These are phyloP conservation scores for Tricholoma matsutake DNA, from an alignment of 768 basidiomycete genomes.

Conservation along the genomic window DNA sequence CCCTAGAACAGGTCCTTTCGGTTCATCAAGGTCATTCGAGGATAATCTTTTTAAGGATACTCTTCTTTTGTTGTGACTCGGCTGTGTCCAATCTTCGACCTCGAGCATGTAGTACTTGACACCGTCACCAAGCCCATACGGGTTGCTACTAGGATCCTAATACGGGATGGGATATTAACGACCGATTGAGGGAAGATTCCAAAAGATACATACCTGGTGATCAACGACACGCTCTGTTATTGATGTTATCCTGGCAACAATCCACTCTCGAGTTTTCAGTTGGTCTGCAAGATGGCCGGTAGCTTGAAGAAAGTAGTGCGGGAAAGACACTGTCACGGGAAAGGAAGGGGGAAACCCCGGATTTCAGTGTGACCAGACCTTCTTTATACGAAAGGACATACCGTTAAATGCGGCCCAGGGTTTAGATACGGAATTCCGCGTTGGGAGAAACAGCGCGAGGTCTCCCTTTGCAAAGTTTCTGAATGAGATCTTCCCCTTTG, in stretches of 20 bases:
- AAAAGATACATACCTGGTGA: slow-evolving; percentile 50
- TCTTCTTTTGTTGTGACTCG: slow-evolving; percentile 61
- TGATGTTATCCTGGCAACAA: slow-evolving; percentile 88
- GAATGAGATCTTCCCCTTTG: slow-evolving; percentile 95
- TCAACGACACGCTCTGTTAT: slow-evolving; percentile 85
- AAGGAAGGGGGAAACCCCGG: slow-evolving; percentile 33
- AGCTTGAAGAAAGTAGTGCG: slow-evolving; percentile 94
- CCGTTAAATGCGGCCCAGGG: slow-evolving; percentile 99
- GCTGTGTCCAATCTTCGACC: slow-evolving; percentile 91
- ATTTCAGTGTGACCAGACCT: slow-evolving; percentile 14
- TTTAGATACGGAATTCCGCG: slow-evolving; percentile 87
- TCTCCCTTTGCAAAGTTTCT: slow-evolving; percentile 95
- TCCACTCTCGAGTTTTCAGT: slow-evolving; percentile 90
- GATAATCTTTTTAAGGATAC: slow-evolving; percentile 49
- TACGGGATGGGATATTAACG: slow-evolving; percentile 6
- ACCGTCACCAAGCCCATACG: slow-evolving; percentile 85
- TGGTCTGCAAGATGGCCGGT: slow-evolving; percentile 85
- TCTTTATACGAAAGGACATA: slow-evolving; percentile 31
- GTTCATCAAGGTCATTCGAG: slow-evolving; percentile 31
- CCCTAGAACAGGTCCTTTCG: slow-evolving; percentile 32
- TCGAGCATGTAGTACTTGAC: slow-evolving; percentile 93
- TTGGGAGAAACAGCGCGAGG: slow-evolving; percentile 92
- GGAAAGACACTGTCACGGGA: slow-evolving; percentile 73
- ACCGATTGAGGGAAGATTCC: slow-evolving; percentile 1
- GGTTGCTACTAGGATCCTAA: slow-evolving; percentile 81